Evolutionary conservation across 2,329 filamentous ascomycete species (phyloP).

Genomic region (Apiospora marii): DNA sequence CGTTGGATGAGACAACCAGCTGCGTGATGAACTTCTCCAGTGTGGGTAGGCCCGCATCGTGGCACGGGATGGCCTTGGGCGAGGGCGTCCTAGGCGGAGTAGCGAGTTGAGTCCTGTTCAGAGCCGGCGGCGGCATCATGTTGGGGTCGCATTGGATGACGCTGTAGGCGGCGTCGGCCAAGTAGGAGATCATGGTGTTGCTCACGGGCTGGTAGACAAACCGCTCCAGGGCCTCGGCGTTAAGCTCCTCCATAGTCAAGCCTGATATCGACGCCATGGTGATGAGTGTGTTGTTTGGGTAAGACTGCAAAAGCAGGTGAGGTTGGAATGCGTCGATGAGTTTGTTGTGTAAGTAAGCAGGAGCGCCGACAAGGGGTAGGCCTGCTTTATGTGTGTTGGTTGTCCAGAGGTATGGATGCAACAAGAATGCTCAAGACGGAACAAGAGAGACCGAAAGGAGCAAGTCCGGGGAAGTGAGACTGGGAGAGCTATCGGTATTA

Average conservation of each 20-base stretch:
- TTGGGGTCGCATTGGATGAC: slow-evolving; percentile 81
- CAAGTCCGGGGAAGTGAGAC: slow-evolving; percentile 22
- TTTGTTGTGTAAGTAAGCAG: slow-evolving; percentile 31
- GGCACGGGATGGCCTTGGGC: slow-evolving; percentile 52
- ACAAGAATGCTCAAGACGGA: slow-evolving; percentile 14
- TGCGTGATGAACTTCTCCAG: slow-evolving; percentile 92
- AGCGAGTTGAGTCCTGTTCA: slow-evolving; percentile 49
- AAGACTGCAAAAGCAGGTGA: slow-evolving; percentile 29
- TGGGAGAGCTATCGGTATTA: slow-evolving; percentile 25
- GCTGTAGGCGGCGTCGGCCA: slow-evolving; percentile 75
- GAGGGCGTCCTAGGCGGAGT: slow-evolving; percentile 60
- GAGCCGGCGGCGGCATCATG: slow-evolving; percentile 57
- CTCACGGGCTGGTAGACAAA: slow-evolving; percentile 82
- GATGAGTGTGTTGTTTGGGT: slow-evolving; percentile 22
- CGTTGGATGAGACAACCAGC: slow-evolving; percentile 90
- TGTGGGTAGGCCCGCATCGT: slow-evolving; percentile 71
- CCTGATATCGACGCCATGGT: slow-evolving; percentile 57
- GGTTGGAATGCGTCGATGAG: slow-evolving; percentile 35
- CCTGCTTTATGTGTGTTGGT: slow-evolving; percentile 8
- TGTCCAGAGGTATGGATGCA: slow-evolving; percentile 5
- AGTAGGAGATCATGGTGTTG: slow-evolving; percentile 78
- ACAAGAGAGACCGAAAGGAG: slow-evolving; percentile 18
- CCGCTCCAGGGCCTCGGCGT: slow-evolving; percentile 78
- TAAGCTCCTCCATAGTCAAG: slow-evolving; percentile 64
- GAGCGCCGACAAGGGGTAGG: slow-evolving; percentile 4